Base-by-base conservation (phyloP, 208 protist genomes). In the Endotrypanum monterogeii region DNA sequence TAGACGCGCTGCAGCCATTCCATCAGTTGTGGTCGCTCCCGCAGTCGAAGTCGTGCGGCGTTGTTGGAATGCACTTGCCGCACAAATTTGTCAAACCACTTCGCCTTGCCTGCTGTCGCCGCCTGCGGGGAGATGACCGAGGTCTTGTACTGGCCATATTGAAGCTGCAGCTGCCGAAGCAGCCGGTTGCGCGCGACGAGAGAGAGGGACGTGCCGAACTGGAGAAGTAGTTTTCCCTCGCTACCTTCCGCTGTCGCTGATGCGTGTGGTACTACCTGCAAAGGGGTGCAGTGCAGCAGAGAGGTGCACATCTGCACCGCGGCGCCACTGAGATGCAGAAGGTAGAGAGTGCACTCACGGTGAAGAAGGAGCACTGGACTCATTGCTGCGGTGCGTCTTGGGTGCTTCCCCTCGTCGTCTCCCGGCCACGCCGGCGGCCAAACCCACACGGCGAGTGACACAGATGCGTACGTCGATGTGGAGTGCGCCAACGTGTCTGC, bases 301-400 rank as follows among this genome's bases (percentile, higher is more conserved):
- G 75, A 80, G n/a, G 73, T 56, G 61, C 83, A 83, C 63, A 87
- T 55, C 65, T 62, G 73, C 67, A 80, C 79, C 5, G 81, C 72
- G n/a, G 76, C 74, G 8, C 83, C 83, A 48, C 68, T 79, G 68
- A n/a, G 60, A 50, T 87, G 83, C 14, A 81, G 60, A 5, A 83
- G 72, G 71, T 81, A 81, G 28, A 83, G 74, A 2, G 48, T 41
- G 30, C 78, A 60, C 23, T 74, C 73, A 23, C 83, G 83, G 55
- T 87, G 83, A 25, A 87, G 51, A 28, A 83, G 68, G 48, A 87
- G 50, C 12, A 87, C 70, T 30, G 83, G 75, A n/a, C 58, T 57
- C 28, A 60, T 46, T n/a, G 70, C 56, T n/a, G 73, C 72, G 18
- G 62, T 25, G 4, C 48, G 46, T 20, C 18, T 56, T 5, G 39